Evolutionary conservation across 164 flowering plant species (phyloP).

Genomic region (Cinnamomum micranthum): DNA sequence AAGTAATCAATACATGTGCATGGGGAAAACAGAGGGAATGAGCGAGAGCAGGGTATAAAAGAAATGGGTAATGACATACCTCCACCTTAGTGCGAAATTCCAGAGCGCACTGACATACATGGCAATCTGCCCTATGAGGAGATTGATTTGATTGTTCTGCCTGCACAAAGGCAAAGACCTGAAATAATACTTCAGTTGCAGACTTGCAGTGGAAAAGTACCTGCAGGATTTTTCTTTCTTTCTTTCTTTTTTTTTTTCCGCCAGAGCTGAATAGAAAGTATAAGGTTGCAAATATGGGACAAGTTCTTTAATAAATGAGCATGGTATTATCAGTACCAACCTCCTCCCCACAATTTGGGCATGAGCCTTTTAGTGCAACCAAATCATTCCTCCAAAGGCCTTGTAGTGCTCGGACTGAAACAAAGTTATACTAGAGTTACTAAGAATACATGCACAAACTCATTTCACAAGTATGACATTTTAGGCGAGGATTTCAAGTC

Average conservation of each 20-base stretch:
- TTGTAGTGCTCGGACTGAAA: conserved; percentile 67
- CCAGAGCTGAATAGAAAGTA: background rate
- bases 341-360: conserved; percentile 99
- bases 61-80: conserved; percentile 38
- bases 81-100: conserved; percentile 81
- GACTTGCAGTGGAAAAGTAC: background rate
- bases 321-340: conserved; percentile 27
- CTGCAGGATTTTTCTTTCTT: background rate
- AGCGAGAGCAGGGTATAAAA: background rate
- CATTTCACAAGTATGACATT: background rate
- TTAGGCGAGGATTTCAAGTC: background rate
- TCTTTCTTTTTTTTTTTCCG: background rate
- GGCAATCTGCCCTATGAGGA: conserved; percentile 83
- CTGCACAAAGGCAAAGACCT: conserved; percentile 93
- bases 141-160: conserved; percentile 44
- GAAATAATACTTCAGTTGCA: conserved; percentile 13
- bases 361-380: conserved; percentile 85
- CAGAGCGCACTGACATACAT: conserved; percentile 72
- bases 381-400: conserved; percentile 87
- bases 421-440: conserved; percentile 7
- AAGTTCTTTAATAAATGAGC: background rate
- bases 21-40: background rate
- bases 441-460: background rate
- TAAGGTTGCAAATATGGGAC: background rate
- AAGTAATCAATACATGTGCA: background rate